These are phyloP conservation scores for Pseudonitzschia pungens DNA, from an alignment of 108 stramenopile species.

Conservation along the genomic window DNA sequence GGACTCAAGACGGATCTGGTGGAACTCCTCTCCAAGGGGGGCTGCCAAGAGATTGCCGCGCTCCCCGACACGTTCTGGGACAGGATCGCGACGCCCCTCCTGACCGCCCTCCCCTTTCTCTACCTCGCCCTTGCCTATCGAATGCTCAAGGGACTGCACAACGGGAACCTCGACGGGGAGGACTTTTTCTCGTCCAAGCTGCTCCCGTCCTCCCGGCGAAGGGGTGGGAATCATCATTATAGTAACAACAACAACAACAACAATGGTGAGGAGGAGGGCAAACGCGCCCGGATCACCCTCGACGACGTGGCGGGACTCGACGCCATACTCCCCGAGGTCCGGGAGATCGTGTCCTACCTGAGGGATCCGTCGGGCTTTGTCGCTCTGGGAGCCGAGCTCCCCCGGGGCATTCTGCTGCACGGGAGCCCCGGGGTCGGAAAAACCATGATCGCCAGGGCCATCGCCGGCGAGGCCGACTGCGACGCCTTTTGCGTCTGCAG, in stretches of 20 bases:
- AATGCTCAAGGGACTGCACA: slow-evolving; percentile 49
- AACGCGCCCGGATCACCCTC: slow-evolving; percentile 54
- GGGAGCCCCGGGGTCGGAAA: slow-evolving; percentile 87
- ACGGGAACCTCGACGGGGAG: slow-evolving; percentile 5
- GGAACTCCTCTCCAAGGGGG: slow-evolving; percentile 48
- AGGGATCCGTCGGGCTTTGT: slow-evolving; percentile 54
- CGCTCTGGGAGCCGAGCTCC: slow-evolving; percentile 61
- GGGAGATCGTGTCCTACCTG: slow-evolving; percentile 80
- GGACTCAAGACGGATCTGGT: slow-evolving; percentile 51
- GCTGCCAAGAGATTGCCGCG: slow-evolving; percentile 46
- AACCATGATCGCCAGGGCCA: slow-evolving; percentile 72
- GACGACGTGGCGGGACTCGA: slow-evolving; percentile 94
- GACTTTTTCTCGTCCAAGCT: slow-evolving; percentile 14
- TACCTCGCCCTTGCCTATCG: slow-evolving; percentile 77
- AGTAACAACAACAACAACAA: too few species aligned
- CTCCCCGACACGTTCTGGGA: slow-evolving; percentile 59
- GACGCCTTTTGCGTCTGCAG: slow-evolving; percentile 76
- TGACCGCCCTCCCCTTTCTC: slow-evolving; percentile 75
- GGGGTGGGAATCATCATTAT: too few species aligned
- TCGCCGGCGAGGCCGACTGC: slow-evolving; percentile 78
- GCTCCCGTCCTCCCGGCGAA: too few species aligned
- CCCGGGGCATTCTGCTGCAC: slow-evolving; percentile 74
- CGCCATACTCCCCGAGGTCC: slow-evolving; percentile 71
- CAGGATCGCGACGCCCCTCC: slow-evolving; percentile 47
- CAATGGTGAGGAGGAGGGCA: too few species aligned